Conservation (phyloP, 208 protist species). For the Blastocrithidia nonstop region DNA sequence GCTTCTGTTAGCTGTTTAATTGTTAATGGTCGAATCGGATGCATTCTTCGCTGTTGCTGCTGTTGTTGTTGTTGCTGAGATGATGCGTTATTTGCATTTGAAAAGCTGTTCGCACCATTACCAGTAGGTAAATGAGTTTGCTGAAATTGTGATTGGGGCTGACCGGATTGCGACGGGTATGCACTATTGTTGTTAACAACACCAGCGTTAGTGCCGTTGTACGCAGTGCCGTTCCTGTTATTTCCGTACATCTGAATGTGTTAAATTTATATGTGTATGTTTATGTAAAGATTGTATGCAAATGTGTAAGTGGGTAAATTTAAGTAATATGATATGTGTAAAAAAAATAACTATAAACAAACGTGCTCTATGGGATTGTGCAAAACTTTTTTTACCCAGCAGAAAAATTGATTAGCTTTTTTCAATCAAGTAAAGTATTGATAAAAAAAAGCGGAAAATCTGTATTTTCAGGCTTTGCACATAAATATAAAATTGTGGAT, state of each 20-base stretch:
- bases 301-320: conserved; percentile 1
- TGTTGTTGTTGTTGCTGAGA: conserved; percentile 9
- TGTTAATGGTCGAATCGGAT: conserved; percentile 76
- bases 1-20: conserved; percentile 79
- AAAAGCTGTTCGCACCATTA: conserved; percentile 31
- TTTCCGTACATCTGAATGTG: not conserved
- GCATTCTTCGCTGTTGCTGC: conserved; percentile 52
- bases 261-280: conserved; percentile 1
- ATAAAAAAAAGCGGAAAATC: too few species aligned
- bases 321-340: conserved; percentile 3
- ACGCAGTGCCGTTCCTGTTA: not conserved
- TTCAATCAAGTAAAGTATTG: too few species aligned
- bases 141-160: too few species aligned
- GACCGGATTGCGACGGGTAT: too few species aligned
- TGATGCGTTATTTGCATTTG: conserved; percentile 2
- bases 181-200: too few species aligned
- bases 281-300: not conserved
- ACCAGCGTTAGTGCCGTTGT: not conserved
- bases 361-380: too few species aligned
- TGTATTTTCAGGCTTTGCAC: too few species aligned
- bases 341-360: not conserved
- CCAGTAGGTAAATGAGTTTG: too few species aligned
- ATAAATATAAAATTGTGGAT: too few species aligned
- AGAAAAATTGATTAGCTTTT: too few species aligned
- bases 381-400: too few species aligned